These are phyloP conservation scores for Aspergillus costaricaensis DNA, from an alignment of 2,329 filamentous ascomycete genomes.

Conservation along the genomic window DNA sequence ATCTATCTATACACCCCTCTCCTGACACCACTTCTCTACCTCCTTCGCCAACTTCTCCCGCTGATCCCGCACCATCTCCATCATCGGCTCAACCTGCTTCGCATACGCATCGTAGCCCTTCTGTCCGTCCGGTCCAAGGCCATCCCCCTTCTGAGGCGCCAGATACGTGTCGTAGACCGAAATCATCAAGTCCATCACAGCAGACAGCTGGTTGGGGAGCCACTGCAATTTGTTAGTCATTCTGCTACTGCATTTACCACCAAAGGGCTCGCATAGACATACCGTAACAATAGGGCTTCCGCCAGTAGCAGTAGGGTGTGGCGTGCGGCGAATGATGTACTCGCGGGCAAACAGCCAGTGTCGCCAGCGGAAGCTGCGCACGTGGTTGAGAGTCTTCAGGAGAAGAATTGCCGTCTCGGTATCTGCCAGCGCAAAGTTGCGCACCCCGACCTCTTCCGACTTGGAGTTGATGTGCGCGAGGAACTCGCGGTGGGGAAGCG, in stretches of 20 bases:
- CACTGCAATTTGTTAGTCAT: constrained; percentile 32
- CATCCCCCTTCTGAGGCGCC: constrained; percentile 32
- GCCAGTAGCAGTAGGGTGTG: constrained; percentile 51
- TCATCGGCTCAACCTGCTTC: constrained; percentile 43
- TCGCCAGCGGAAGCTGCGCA: constrained; percentile 53
- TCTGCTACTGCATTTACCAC: not conserved
- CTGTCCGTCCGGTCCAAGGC: constrained; percentile 9
- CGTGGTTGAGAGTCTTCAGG: constrained; percentile 49
- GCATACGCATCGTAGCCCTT: constrained; percentile 20
- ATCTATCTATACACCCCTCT: constrained; percentile 41
- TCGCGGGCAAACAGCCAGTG: constrained; percentile 53
- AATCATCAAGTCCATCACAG: constrained; percentile 54
- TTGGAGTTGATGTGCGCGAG: constrained; percentile 67
- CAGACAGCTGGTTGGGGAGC: constrained; percentile 51
- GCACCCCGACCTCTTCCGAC: constrained; percentile 50
- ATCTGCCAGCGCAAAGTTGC: constrained; percentile 40
- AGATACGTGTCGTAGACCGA: constrained; percentile 45
- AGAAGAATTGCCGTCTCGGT: constrained; percentile 46
- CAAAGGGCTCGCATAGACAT: constrained; percentile 17
- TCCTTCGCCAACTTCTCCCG: constrained; percentile 40
- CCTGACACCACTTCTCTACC: constrained; percentile 49
- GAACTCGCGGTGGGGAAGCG: constrained; percentile 85
- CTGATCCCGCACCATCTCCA: constrained; percentile 39
- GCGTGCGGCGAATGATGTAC: constrained; percentile 50
- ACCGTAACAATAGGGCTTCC: constrained; percentile 53